These are phyloP conservation scores for Cercophora samala DNA, from an alignment of 495 filamentous ascomycete genomes.

Conservation along the genomic window DNA sequence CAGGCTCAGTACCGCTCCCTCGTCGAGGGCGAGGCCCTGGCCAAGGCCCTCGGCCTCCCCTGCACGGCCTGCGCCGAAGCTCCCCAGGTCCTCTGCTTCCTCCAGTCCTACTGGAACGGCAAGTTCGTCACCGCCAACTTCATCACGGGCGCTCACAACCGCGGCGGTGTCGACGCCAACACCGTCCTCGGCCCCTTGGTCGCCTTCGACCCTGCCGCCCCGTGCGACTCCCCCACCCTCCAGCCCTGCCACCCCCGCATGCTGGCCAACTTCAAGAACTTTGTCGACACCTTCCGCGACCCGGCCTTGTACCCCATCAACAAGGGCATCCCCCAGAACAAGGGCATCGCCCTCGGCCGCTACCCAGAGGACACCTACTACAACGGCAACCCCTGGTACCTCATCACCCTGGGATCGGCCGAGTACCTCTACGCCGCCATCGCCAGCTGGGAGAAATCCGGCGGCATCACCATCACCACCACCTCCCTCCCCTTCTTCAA, in stretches of 20 bases:
- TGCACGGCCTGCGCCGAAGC: constrained; percentile 49
- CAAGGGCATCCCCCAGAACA: constrained; percentile 39
- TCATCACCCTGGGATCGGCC: constrained; percentile 57
- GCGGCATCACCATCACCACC: constrained; percentile 46
- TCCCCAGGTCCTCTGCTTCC: constrained; percentile 57
- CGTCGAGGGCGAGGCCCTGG: constrained; percentile 56
- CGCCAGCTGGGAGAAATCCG: constrained; percentile 51
- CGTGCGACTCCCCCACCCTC: constrained; percentile 51
- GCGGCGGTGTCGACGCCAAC: constrained; percentile 58
- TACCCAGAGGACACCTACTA: constrained; percentile 66
- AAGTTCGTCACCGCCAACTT: constrained; percentile 54
- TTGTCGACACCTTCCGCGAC: constrained; percentile 59
- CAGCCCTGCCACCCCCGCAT: constrained; percentile 59
- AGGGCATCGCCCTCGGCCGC: constrained; percentile 58
- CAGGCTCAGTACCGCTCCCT: constrained; percentile 47
- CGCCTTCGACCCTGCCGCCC: constrained; percentile 54
- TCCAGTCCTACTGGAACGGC: constrained; percentile 60
- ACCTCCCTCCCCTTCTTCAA: constrained; percentile 55
- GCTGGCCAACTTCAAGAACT: constrained; percentile 59
- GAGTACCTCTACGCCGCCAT: constrained; percentile 61
- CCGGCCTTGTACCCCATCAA: constrained; percentile 53
- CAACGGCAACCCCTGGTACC: constrained; percentile 62
- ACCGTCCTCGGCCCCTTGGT: constrained; percentile 58
- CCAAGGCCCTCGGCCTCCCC: constrained; percentile 36
- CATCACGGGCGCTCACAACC: constrained; percentile 42